phyloP scores from a whole-genome alignment of 2,329 filamentous ascomycete genomes.

The Beauveria sp. region DNA sequence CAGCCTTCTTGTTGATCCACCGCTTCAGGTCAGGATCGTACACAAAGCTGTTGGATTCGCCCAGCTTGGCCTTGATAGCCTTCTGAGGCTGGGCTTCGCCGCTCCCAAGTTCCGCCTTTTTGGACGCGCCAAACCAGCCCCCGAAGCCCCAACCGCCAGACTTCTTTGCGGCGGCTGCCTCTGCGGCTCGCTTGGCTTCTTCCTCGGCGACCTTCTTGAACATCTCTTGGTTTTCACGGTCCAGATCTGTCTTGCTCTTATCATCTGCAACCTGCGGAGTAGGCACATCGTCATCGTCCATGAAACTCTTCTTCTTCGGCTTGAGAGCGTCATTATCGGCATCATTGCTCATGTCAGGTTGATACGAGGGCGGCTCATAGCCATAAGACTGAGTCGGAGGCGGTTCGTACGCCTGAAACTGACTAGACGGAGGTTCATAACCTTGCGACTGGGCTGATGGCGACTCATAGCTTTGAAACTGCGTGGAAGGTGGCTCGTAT shows the following conservation, averaged over 20 bases:
- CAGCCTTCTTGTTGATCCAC: constrained; percentile 95
- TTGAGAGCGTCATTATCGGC: constrained; percentile 44
- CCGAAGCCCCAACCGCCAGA: constrained; percentile 64
- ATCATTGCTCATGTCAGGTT: constrained; percentile 39
- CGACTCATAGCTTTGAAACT: not conserved
- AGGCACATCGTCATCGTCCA: constrained; percentile 71
- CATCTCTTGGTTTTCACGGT: constrained; percentile 75
- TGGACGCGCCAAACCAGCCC: constrained; percentile 76
- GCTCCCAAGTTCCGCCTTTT: constrained; percentile 30
- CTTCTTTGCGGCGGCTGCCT: constrained; percentile 44
- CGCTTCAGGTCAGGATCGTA: constrained; percentile 95
- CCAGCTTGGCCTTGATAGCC: constrained; percentile 85
- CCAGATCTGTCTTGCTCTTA: constrained; percentile 60
- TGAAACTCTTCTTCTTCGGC: constrained; percentile 68
- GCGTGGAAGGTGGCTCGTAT: constrained; percentile 1
- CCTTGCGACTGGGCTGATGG: not conserved
- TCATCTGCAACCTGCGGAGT: constrained; percentile 37
- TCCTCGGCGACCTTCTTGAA: constrained; percentile 77
- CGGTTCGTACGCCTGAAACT: constrained; percentile 45
- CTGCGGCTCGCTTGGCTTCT: constrained; percentile 56
- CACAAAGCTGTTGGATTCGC: constrained; percentile 86
- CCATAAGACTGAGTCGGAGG: constrained; percentile 53
- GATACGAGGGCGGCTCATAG: constrained; percentile 51
- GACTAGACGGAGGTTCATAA: constrained; percentile 6
- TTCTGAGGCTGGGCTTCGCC: constrained; percentile 45